A percentile compares a stretch with the other conserved stretches of the same genome.
phyloP scores from a whole-genome alignment of 768 basidiomycete genomes.

The Boletus barrowsii region DNA sequence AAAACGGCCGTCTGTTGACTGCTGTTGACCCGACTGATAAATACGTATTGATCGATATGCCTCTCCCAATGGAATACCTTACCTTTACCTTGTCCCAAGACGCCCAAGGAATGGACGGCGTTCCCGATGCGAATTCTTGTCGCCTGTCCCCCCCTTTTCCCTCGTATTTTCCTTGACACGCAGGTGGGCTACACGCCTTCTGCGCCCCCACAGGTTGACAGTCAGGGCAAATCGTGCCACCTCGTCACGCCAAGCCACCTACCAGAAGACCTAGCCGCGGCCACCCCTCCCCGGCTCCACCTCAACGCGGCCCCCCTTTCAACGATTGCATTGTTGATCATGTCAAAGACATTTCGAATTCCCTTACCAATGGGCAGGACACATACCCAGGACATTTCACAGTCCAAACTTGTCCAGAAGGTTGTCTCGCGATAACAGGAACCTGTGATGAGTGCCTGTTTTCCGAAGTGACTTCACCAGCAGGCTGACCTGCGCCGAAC shows the following conservation, averaged over 20 bases:
- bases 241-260: background rate
- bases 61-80: background rate
- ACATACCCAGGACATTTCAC: slow-evolving; percentile 10
- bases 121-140: slow-evolving; percentile 1
- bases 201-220: background rate
- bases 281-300: slow-evolving; percentile 9
- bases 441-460: slow-evolving; percentile 3
- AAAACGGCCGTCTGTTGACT: slow-evolving; percentile 14
- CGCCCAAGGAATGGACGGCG: background rate
- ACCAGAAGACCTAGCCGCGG: background rate
- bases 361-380: background rate
- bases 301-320: slow-evolving; percentile 2
- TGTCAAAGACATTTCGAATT: slow-evolving; percentile 14
- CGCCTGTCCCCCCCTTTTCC: background rate
- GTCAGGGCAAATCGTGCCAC: background rate
- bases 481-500: background rate
- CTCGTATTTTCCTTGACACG: background rate
- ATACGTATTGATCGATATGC: slow-evolving; percentile 18
- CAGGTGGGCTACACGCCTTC: background rate
- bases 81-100: slow-evolving; percentile 2
- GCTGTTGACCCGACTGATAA: slow-evolving; percentile 19
- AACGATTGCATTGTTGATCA: slow-evolving; percentile 17
- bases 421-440: slow-evolving; percentile 1
- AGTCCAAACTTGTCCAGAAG: slow-evolving; percentile 16
- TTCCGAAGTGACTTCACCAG: background rate